A percentile compares a stretch with the other conserved stretches of the same genome.
phyloP scores from a whole-genome alignment of 2,329 filamentous ascomycete genomes.

The Colletotrichum liaoningense region DNA sequence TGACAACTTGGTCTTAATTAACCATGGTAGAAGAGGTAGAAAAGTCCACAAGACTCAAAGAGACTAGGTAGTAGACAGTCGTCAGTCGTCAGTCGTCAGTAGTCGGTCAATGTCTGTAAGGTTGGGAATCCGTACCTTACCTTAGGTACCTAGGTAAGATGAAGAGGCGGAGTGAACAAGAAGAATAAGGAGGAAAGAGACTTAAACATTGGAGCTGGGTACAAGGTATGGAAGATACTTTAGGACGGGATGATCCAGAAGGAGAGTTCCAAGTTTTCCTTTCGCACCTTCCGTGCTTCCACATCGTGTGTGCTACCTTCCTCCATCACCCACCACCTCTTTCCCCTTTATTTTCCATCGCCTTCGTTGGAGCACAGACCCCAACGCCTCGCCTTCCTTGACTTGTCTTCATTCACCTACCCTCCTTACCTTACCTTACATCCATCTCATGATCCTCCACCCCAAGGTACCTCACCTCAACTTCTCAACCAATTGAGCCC shows the following conservation, averaged over 20 bases:
- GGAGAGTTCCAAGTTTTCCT: conserved; percentile 15
- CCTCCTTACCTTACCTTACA: too few species aligned
- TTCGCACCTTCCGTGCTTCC: conserved; percentile 27
- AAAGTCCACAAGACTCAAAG: background rate
- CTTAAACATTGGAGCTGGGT: background rate
- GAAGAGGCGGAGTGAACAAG: too few species aligned
- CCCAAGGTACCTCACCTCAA: background rate
- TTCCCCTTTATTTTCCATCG: background rate
- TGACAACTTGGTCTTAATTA: background rate
- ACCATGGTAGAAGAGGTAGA: background rate
- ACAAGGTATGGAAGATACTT: background rate
- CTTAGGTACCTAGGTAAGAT: too few species aligned
- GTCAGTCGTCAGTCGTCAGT: background rate
- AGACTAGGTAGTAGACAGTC: background rate
- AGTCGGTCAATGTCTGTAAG: too few species aligned
- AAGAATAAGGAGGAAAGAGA: background rate
- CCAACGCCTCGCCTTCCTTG: background rate
- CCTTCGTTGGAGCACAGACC: background rate
- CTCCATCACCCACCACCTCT: background rate
- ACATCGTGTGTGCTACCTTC: conserved; percentile 17
- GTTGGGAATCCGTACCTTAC: too few species aligned
- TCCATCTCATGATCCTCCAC: too few species aligned
- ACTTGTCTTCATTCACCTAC: background rate
- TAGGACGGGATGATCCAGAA: conserved; percentile 14
- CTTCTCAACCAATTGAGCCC: background rate